Percentiles rank a stretch among this genome's conserved stretches.
These are phyloP conservation scores for Ascochyta clinopodiicola DNA, from an alignment of 2,329 filamentous ascomycete genomes.

Conservation along the genomic window DNA sequence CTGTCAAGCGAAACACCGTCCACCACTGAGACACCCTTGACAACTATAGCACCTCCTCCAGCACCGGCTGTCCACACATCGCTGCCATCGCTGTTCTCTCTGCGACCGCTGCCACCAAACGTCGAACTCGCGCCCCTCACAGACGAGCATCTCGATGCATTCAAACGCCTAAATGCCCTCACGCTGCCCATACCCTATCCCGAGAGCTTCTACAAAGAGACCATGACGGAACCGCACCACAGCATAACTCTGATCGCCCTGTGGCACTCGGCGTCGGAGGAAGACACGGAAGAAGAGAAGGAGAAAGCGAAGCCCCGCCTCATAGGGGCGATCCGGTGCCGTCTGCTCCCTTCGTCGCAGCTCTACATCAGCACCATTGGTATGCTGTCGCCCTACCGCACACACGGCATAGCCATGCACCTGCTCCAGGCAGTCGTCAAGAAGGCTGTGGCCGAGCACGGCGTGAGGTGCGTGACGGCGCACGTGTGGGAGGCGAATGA, in stretches of 20 bases:
- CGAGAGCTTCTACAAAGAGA: conserved; percentile 66
- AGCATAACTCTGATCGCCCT: conserved; percentile 66
- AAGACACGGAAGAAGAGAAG: conserved; percentile 1
- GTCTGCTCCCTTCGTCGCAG: conserved; percentile 49
- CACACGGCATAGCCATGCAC: conserved; percentile 63
- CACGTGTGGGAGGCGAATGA: conserved; percentile 70
- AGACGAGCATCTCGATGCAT: conserved; percentile 60
- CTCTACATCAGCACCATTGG: conserved; percentile 69
- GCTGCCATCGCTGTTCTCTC: conserved; percentile 30
- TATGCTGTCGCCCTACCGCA: conserved; percentile 65
- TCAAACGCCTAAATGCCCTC: conserved; percentile 64
- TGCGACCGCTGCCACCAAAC: conserved; percentile 53
- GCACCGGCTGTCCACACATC: not conserved
- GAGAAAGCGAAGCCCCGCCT: conserved; percentile 41
- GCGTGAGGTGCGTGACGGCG: conserved; percentile 61
- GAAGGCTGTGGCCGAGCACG: conserved; percentile 59
- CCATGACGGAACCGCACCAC: conserved; percentile 60
- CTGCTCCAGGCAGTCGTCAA: conserved; percentile 56
- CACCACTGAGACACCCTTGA: conserved; percentile 6
- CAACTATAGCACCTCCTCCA: conserved; percentile 6
- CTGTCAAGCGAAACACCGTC: not conserved
- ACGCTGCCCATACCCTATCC: conserved; percentile 68
- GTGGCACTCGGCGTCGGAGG: conserved; percentile 53
- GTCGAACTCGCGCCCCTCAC: conserved; percentile 61
- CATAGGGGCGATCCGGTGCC: conserved; percentile 57